Conservation (phyloP, 2,329 filamentous ascomycete genomes). For the Alternaria metachromatica region DNA sequence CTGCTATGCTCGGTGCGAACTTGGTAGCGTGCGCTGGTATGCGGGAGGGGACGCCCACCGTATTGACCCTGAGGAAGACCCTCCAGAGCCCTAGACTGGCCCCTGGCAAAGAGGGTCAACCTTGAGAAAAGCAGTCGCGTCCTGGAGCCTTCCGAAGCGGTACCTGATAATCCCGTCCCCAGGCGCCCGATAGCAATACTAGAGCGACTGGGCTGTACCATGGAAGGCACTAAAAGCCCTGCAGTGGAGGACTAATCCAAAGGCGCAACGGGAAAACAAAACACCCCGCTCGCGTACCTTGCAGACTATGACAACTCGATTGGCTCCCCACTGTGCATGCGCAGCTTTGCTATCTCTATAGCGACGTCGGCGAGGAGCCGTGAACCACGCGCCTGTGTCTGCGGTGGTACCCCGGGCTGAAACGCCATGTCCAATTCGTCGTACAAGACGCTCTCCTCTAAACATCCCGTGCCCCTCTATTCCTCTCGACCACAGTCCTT, state of each 20-base stretch:
- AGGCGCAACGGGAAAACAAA: slow-evolving; percentile 1
- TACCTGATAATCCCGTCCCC: background rate
- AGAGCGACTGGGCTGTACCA: background rate
- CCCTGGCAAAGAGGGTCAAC: background rate
- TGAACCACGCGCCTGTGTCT: slow-evolving; percentile 9
- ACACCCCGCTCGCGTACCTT: slow-evolving; percentile 10
- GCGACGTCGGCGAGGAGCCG: slow-evolving; percentile 15
- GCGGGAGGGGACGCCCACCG: background rate
- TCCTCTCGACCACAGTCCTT: slow-evolving; percentile 8
- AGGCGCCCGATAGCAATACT: background rate
- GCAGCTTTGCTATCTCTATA: slow-evolving; percentile 10
- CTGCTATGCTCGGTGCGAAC: background rate
- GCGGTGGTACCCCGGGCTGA: slow-evolving; percentile 12
- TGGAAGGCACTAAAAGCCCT: slow-evolving; percentile 1
- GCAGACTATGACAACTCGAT: background rate
- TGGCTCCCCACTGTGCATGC: background rate
- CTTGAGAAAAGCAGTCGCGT: slow-evolving; percentile 4
- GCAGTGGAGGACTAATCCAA: slow-evolving; percentile 6
- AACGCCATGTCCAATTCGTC: slow-evolving; percentile 10
- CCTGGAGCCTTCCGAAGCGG: background rate
- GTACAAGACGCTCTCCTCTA: slow-evolving; percentile 9
- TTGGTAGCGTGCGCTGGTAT: background rate
- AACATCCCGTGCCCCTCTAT: slow-evolving; percentile 1
- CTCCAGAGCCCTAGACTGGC: background rate
- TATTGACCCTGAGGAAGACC: slow-evolving; percentile 1